A percentile compares a stretch with the other conserved stretches of the same genome.
phyloP scores from a whole-genome alignment of 2,329 filamentous ascomycete genomes.

The Colletotrichum musae region DNA sequence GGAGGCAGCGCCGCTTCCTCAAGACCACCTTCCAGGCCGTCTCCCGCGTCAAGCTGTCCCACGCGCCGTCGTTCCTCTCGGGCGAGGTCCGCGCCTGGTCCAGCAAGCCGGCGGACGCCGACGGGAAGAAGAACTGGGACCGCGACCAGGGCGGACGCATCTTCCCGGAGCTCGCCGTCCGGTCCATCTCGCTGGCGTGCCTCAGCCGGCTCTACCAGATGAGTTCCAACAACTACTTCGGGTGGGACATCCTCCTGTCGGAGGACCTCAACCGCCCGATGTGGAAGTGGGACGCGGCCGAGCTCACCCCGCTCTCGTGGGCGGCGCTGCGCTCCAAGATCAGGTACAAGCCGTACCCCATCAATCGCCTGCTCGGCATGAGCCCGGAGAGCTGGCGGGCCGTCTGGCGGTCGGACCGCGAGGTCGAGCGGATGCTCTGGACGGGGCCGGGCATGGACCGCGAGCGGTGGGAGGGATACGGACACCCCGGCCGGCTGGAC shows the following conservation, averaged over 20 bases:
- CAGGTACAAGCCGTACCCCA: background rate
- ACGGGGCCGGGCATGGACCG: slow-evolving; percentile 12
- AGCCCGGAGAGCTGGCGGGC: background rate
- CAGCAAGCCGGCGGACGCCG: slow-evolving; percentile 20
- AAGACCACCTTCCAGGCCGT: slow-evolving; percentile 26
- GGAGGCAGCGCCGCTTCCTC: slow-evolving; percentile 8
- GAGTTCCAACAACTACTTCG: background rate
- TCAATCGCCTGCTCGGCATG: slow-evolving; percentile 22
- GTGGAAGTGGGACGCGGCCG: slow-evolving; percentile 7
- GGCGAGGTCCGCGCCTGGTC: slow-evolving; percentile 34
- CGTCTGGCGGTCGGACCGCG: slow-evolving; percentile 23
- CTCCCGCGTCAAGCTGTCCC: slow-evolving; percentile 26
- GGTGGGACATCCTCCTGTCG: background rate
- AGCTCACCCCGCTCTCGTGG: slow-evolving; percentile 13
- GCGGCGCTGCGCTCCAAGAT: slow-evolving; percentile 3
- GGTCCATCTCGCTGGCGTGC: slow-evolving; percentile 11
- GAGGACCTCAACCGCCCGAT: background rate
- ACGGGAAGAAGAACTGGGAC: background rate
- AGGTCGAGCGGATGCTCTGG: slow-evolving; percentile 16
- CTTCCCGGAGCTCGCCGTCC: slow-evolving; percentile 32
- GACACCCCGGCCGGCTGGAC: slow-evolving; percentile 4
- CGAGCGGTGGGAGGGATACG: slow-evolving; percentile 25
- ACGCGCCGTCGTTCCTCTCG: slow-evolving; percentile 20
- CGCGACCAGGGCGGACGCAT: background rate
- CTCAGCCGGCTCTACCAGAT: background rate